Conservation (phyloP, 495 filamentous ascomycete genomes). For the Aspergillus indologenus region DNA sequence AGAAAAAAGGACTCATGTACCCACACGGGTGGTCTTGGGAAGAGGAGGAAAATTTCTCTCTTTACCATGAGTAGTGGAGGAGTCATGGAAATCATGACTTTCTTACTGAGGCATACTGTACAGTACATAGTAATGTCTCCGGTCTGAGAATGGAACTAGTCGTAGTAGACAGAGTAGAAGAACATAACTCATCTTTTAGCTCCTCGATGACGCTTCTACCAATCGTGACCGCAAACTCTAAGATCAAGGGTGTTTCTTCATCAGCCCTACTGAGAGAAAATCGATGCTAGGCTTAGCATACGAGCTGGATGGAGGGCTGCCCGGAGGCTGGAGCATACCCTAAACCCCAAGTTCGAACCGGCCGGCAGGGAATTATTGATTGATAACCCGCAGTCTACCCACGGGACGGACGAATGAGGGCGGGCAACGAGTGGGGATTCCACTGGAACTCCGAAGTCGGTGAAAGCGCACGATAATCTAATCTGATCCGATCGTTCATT, state of each 20-base stretch:
- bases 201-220: no score
- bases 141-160: no score
- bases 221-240: no score
- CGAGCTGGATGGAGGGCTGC: no score
- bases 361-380: slow-evolving; percentile 5
- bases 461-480: slow-evolving; percentile 32
- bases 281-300: no score
- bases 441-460: slow-evolving; percentile 26
- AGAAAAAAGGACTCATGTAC: background rate
- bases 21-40: background rate
- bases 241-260: no score
- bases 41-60: background rate
- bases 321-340: no score
- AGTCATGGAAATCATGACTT: background rate
- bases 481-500: slow-evolving; percentile 45
- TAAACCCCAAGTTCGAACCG: slow-evolving; percentile 7
- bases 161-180: no score
- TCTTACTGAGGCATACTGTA: background rate
- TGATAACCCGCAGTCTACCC: slow-evolving; percentile 11
- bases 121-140: no score
- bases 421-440: background rate
- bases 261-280: slow-evolving; percentile 1
- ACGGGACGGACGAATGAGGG: slow-evolving; percentile 15
- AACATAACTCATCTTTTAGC: no score
- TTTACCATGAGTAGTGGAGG: background rate